These are phyloP conservation scores for Pyrus bretschneideri DNA, from an alignment of 306 rosid species.

Conservation along the genomic window DNA sequence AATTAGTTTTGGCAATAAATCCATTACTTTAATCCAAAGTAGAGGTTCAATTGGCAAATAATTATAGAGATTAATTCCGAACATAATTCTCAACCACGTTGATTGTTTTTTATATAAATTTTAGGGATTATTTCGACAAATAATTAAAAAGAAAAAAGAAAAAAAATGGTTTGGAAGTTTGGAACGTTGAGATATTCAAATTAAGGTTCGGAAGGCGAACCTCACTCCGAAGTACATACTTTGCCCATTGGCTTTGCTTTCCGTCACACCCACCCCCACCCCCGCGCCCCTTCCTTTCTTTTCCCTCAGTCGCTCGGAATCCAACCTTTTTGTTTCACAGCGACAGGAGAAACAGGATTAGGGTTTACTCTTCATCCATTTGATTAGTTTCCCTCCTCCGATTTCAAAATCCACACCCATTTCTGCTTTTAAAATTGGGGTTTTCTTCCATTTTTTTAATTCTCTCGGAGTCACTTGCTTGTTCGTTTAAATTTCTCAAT, in stretches of 20 bases:
- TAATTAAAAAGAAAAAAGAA: not conserved
- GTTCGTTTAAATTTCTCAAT: not conserved
- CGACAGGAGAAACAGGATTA: not conserved
- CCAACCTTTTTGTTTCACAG: constrained; percentile 6
- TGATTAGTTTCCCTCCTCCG: not conserved
- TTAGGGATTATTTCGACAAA: not conserved
- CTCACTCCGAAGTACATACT: not conserved
- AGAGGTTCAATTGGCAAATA: too few species aligned
- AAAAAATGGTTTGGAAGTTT: not conserved
- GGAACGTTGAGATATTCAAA: constrained; percentile 21
- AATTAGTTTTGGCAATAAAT: too few species aligned
- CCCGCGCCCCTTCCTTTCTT: not conserved
- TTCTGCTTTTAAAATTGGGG: not conserved
- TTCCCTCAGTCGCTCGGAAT: not conserved
- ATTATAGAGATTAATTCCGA: too few species aligned
- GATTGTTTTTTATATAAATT: not conserved
- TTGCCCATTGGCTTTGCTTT: not conserved
- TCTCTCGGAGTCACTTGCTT: not conserved
- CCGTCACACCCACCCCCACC: not conserved
- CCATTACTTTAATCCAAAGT: too few species aligned
- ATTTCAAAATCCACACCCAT: not conserved
- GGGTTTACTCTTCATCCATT: not conserved
- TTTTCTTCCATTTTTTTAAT: not conserved
- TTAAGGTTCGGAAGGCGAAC: constrained; percentile 36
- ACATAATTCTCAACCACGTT: not conserved